Percentiles rank a stretch among this genome's conserved stretches.
Evolutionary conservation across 2,329 filamentous ascomycete species (phyloP).

Genomic region (Pyrenochaeta sp.): DNA sequence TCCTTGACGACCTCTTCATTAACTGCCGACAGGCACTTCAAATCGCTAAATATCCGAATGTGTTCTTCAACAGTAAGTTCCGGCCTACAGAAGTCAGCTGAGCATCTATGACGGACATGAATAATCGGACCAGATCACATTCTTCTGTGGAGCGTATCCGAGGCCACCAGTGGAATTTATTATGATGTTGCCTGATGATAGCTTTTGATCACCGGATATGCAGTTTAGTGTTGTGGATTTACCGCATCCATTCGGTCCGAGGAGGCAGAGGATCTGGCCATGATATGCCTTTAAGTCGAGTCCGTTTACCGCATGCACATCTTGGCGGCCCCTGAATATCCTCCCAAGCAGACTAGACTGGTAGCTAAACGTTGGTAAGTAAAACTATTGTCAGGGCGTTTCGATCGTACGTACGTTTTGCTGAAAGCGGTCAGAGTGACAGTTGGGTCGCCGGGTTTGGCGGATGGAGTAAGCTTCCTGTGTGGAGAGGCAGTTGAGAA

Average conservation of each 20-base stretch:
- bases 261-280: conserved; percentile 36
- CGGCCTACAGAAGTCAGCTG: conserved; percentile 45
- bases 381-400: no score
- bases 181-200: conserved; percentile 28
- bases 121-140: conserved; percentile 28
- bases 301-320: conserved; percentile 29
- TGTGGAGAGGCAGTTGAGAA: conserved; percentile 32
- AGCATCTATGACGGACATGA: neutral
- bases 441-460: conserved; percentile 50
- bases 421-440: conserved; percentile 26
- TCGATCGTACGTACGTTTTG: conserved; percentile 25
- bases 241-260: conserved; percentile 37
- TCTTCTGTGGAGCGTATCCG: conserved; percentile 38
- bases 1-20: conserved; percentile 61
- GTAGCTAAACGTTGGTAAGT: conserved; percentile 18
- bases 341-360: conserved; percentile 20
- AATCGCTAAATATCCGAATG: conserved; percentile 37
- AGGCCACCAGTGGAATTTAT: conserved; percentile 34
- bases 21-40: conserved; percentile 29
- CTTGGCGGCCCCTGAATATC: conserved; percentile 28
- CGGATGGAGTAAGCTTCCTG: conserved; percentile 42
- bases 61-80: conserved; percentile 41
- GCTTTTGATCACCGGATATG: conserved; percentile 32
- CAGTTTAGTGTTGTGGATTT: conserved; percentile 38
- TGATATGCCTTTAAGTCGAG: conserved; percentile 28